Conservation (phyloP, 495 filamentous ascomycete species). For the Diplogelasinospora grovesii region DNA sequence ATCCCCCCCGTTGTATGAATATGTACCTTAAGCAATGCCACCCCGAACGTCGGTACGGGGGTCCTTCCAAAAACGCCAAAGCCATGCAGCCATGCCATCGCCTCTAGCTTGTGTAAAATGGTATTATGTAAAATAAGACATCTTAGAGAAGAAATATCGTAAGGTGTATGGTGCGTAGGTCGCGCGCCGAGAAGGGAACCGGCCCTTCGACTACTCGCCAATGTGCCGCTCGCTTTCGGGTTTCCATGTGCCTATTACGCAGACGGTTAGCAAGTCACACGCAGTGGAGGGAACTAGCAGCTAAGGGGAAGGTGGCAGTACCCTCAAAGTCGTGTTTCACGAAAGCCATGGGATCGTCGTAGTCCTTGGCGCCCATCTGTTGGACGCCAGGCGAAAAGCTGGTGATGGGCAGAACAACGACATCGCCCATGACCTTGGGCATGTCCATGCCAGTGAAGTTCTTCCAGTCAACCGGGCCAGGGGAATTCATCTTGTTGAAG, state of each 20-base stretch:
- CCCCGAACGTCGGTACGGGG: too few relatives aligned
- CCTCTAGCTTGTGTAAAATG: constrained; percentile 5
- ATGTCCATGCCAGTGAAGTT: constrained; percentile 83
- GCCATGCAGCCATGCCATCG: constrained; percentile 7
- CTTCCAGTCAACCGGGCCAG: constrained; percentile 70
- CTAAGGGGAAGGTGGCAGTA: constrained; percentile 26
- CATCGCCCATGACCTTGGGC: constrained; percentile 84
- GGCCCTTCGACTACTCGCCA: constrained; percentile 26
- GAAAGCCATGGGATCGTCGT: constrained; percentile 94
- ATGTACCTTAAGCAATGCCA: too few relatives aligned
- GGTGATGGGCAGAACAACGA: constrained; percentile 90
- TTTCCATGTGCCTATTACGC: constrained; percentile 65
- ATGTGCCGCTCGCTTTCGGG: constrained; percentile 61
- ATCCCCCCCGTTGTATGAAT: too few relatives aligned
- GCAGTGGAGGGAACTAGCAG: not conserved
- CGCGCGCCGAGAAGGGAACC: constrained; percentile 6
- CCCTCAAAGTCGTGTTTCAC: constrained; percentile 97
- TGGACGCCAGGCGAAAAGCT: constrained; percentile 93
- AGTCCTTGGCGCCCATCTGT: constrained; percentile 87
- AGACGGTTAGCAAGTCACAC: constrained; percentile 11
- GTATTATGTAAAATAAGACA: constrained; percentile 7
- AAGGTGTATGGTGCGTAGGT: not conserved
- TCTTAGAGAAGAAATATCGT: not conserved
- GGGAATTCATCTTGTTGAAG: constrained; percentile 70
- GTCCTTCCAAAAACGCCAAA: constrained; percentile 2